phyloP scores from a whole-genome alignment of 2,329 filamentous ascomycete genomes.

The Aureobasidium sp. region DNA sequence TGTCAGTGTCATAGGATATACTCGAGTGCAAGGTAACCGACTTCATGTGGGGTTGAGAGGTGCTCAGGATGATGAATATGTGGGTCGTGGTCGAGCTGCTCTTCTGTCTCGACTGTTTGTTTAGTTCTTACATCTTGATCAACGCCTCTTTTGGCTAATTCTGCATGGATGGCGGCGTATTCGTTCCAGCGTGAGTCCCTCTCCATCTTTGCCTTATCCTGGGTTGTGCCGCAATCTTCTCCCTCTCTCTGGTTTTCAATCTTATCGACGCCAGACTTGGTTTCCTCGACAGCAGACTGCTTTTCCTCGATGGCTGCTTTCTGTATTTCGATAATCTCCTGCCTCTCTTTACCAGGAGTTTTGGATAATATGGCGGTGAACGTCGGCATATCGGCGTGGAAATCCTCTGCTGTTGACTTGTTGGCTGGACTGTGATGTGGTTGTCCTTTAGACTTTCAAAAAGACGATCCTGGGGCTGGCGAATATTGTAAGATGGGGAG shows the following conservation, averaged over 20 bases:
- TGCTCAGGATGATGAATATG: not conserved
- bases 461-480: too few relatives aligned
- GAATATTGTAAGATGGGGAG: not conserved
- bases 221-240: not conserved
- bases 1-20: not conserved
- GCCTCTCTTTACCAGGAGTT: not conserved
- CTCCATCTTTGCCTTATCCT: not conserved
- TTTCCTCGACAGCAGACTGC: not conserved
- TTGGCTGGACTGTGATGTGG: not conserved
- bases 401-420: too few relatives aligned
- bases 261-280: not conserved
- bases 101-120: not conserved
- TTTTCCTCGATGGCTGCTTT: not conserved
- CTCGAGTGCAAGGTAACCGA: not conserved
- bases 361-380: not conserved
- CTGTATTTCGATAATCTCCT: not conserved
- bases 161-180: not conserved
- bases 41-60: not conserved
- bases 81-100: not conserved
- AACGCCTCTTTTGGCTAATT: not conserved
- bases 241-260: not conserved
- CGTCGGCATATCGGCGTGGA: not conserved
- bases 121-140: not conserved
- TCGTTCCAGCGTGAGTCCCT: not conserved
- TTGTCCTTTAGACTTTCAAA: too few relatives aligned